Evolutionary conservation across 352 stramenopile species (phyloP).

Genomic region (Phytophthora pseudosyringae): DNA sequence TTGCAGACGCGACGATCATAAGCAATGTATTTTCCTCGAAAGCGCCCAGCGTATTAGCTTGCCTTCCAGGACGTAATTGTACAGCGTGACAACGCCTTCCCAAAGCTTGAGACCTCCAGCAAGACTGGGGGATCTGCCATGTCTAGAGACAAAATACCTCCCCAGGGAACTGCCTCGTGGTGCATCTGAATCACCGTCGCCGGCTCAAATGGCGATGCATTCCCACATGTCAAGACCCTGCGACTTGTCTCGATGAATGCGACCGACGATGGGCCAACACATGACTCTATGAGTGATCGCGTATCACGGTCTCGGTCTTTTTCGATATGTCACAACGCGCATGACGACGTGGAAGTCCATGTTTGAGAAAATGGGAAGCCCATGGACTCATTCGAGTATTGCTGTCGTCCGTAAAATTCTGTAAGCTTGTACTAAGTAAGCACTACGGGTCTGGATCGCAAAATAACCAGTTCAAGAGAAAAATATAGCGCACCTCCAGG

Average conservation of each 20-base stretch:
- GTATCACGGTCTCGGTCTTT: background rate
- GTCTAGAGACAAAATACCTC: background rate
- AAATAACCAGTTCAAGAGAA: background rate
- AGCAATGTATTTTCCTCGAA: no score
- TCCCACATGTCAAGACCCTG: background rate
- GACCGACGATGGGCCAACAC: background rate
- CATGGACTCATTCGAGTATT: background rate
- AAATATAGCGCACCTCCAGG: background rate
- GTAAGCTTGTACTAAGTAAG: background rate
- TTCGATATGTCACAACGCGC: background rate
- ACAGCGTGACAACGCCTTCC: background rate
- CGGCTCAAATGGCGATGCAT: background rate
- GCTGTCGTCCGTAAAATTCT: background rate
- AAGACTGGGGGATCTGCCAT: background rate
- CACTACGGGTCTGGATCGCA: background rate
- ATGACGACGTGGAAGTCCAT: background rate
- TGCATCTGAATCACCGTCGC: background rate
- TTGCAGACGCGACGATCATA: no score
- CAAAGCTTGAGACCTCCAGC: background rate
- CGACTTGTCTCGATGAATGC: background rate
- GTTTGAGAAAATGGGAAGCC: background rate
- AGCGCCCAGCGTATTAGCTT: background rate
- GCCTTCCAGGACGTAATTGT: background rate
- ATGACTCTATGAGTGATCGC: background rate
- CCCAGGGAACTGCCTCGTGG: background rate